phyloP scores from a whole-genome alignment of 495 filamentous ascomycete species.

The Daldinia vernicosa region DNA sequence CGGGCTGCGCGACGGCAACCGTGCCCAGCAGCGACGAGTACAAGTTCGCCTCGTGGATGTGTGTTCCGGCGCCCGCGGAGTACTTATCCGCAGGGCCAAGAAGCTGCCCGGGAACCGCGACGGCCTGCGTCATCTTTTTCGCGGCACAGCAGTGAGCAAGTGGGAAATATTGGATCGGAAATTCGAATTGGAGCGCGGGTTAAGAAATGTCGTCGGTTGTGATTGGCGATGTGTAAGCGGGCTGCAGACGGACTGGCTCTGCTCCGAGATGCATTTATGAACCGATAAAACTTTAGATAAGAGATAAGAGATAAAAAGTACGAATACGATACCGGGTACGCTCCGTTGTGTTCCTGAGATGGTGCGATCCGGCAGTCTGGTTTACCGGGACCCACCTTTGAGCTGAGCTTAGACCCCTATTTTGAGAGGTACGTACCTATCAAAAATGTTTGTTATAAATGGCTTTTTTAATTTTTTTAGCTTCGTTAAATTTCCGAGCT shows the following conservation, averaged over 20 bases:
- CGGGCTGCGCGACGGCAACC: slow-evolving; percentile 59
- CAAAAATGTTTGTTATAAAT: neutral
- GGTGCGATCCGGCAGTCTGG: slow-evolving; percentile 38
- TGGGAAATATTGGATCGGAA: neutral
- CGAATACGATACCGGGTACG: slow-evolving; percentile 1
- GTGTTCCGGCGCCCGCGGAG: slow-evolving; percentile 79
- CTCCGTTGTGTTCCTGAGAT: slow-evolving; percentile 1
- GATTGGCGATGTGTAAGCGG: slow-evolving; percentile 18
- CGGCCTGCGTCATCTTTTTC: slow-evolving; percentile 31
- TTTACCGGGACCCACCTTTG: slow-evolving; percentile 8
- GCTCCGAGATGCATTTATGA: slow-evolving; percentile 7
- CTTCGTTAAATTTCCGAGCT: neutral
- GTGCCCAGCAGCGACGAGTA: slow-evolving; percentile 76
- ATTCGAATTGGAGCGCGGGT: neutral
- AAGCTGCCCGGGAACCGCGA: slow-evolving; percentile 76
- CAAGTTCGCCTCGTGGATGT: slow-evolving; percentile 74
- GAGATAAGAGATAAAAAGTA: neutral
- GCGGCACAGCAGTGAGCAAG: neutral
- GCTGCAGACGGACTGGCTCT: neutral
- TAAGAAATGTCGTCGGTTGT: slow-evolving; percentile 1
- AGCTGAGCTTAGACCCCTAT: slow-evolving; percentile 28
- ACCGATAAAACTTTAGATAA: neutral
- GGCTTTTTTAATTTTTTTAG: neutral
- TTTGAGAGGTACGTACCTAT: slow-evolving; percentile 14
- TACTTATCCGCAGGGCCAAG: slow-evolving; percentile 73